Percentiles rank a stretch among this genome's conserved stretches.
Conservation (phyloP, 805 yeast species). For the Candida ipomoeae region DNA sequence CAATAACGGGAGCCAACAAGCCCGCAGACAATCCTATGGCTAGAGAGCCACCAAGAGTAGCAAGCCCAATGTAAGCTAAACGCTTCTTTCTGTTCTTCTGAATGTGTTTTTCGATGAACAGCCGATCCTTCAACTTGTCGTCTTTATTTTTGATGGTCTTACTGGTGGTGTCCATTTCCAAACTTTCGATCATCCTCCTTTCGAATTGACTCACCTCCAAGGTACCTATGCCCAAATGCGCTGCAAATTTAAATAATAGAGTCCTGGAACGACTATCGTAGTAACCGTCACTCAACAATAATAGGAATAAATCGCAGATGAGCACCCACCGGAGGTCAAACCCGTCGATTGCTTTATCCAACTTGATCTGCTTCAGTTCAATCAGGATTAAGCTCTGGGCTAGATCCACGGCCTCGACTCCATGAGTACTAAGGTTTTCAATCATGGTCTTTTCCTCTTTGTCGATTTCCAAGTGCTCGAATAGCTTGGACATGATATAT, state of each 20-base stretch:
- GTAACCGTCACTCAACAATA: slow-evolving; percentile 74
- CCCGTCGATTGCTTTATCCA: slow-evolving; percentile 14
- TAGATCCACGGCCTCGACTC: slow-evolving; percentile 70
- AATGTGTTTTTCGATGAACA: slow-evolving; percentile 67
- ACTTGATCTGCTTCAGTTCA: slow-evolving; percentile 11
- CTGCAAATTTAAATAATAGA: slow-evolving; percentile 65
- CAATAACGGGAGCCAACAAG: slow-evolving; percentile 92
- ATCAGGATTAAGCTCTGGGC: slow-evolving; percentile 54
- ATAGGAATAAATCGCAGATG: slow-evolving; percentile 81
- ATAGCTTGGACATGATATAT: slow-evolving; percentile 63
- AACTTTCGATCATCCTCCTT: slow-evolving; percentile 80
- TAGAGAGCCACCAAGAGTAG: slow-evolving; percentile 93
- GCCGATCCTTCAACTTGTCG: slow-evolving; percentile 76
- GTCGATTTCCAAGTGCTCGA: slow-evolving; percentile 72
- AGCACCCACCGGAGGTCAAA: slow-evolving; percentile 88
- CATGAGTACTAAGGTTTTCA: slow-evolving; percentile 78
- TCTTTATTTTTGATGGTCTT: slow-evolving; percentile 55
- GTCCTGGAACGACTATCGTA: slow-evolving; percentile 89
- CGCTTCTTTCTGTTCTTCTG: slow-evolving; percentile 62
- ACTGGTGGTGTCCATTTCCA: slow-evolving; percentile 68
- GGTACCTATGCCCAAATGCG: slow-evolving; percentile 50
- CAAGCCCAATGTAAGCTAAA: slow-evolving; percentile 84
- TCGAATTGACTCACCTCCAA: slow-evolving; percentile 86
- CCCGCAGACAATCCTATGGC: slow-evolving; percentile 96
- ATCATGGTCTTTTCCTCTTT: slow-evolving; percentile 85